phyloP scores from a whole-genome alignment of 2,329 filamentous ascomycete genomes.

The Trichophyton verrucosum region DNA sequence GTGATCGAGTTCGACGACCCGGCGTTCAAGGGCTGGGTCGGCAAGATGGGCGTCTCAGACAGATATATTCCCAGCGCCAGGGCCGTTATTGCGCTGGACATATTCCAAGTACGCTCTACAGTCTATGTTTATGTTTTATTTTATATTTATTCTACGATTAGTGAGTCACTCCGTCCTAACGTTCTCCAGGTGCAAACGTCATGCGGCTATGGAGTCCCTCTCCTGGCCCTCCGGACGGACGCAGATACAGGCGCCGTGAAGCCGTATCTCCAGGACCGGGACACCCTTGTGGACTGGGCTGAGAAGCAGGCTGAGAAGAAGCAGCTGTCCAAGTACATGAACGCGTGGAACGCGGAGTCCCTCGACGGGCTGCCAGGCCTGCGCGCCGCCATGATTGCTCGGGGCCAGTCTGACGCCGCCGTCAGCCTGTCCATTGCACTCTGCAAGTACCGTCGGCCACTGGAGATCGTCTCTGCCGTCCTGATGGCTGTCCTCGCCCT shows the following conservation, averaged over 20 bases:
- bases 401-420: conserved; percentile 38
- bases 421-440: conserved; percentile 25
- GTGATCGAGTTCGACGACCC: conserved; percentile 50
- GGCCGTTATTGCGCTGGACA: conserved; percentile 49
- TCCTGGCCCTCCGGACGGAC: conserved; percentile 33
- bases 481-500: conserved; percentile 15
- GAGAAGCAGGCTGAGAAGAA: conserved; percentile 39
- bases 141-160: neutral
- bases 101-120: conserved; percentile 42
- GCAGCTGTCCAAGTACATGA: conserved; percentile 44
- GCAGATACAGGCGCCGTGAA: conserved; percentile 15
- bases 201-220: conserved; percentile 54
- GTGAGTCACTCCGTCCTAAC: too few relatives aligned
- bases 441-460: conserved; percentile 13
- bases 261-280: conserved; percentile 40
- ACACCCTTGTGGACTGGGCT: conserved; percentile 44
- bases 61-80: conserved; percentile 37
- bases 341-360: conserved; percentile 42
- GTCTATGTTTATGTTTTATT: neutral
- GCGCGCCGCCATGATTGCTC: conserved; percentile 39
- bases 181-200: conserved; percentile 45
- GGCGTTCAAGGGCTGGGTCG: conserved; percentile 35
- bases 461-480: conserved; percentile 16
- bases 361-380: conserved; percentile 50
- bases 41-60: conserved; percentile 34